Evolutionary conservation across 2,329 filamentous ascomycete species (phyloP).

Genomic region (Daldinia sp.): DNA sequence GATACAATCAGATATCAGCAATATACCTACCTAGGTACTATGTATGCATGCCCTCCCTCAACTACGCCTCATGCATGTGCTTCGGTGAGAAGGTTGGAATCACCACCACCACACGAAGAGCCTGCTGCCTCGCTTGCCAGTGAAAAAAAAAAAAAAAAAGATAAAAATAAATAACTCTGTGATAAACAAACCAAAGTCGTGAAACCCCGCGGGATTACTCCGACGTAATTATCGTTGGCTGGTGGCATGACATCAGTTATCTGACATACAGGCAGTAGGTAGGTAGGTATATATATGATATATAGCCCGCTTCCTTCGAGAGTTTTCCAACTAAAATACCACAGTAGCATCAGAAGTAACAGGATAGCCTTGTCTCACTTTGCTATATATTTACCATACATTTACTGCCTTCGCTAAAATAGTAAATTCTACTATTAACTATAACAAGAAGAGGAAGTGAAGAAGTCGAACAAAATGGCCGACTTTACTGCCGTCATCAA

Average conservation of each 20-base stretch:
- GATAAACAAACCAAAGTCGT: background rate
- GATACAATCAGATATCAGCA: background rate
- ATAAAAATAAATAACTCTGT: no score
- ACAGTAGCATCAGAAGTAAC: background rate
- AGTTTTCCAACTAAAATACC: background rate
- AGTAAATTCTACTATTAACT: no score
- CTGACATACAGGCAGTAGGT: no score
- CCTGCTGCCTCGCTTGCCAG: no score
- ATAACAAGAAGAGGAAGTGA: no score
- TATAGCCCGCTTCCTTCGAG: background rate
- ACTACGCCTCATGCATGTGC: background rate
- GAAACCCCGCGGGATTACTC: constrained; percentile 9
- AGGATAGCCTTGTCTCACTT: background rate
- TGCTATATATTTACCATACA: background rate
- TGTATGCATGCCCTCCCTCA: no score
- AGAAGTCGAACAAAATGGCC: constrained; percentile 15
- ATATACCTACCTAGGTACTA: background rate
- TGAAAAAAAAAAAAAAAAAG: no score
- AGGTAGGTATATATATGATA: background rate
- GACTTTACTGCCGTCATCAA: background rate
- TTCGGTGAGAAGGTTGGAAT: background rate
- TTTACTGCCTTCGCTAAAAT: no score
- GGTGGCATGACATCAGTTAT: background rate
- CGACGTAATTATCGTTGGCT: background rate
- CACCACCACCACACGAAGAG: background rate